A percentile compares a stretch with the other conserved stretches of the same genome.
Conservation (phyloP, 73 alveolate species). For the Tetrahymena thermophila region DNA sequence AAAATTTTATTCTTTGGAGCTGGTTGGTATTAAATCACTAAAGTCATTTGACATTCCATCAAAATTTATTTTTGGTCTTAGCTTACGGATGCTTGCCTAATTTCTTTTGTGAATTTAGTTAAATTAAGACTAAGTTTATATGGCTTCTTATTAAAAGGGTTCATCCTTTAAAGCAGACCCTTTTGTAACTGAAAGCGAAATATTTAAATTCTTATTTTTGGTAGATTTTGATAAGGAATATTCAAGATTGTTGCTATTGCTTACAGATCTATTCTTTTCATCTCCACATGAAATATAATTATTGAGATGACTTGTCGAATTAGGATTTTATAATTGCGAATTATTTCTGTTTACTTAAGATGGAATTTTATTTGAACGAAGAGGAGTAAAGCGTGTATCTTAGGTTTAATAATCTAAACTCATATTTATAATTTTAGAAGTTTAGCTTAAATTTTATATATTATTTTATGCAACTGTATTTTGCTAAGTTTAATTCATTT, state of each 20-base stretch:
- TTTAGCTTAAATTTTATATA: background rate
- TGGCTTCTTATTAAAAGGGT: background rate
- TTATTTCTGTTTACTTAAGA: background rate
- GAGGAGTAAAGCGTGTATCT: background rate
- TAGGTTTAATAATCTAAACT: background rate
- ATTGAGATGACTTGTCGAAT: background rate
- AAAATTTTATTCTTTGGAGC: background rate
- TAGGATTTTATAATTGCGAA: background rate
- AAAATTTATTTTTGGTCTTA: background rate
- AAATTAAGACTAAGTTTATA: background rate
- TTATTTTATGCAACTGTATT: background rate
- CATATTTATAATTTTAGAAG: background rate
- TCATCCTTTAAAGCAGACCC: background rate
- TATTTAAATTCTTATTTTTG: background rate
- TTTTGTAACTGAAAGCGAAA: background rate
- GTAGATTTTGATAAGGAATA: background rate
- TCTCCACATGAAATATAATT: background rate
- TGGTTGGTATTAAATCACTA: background rate
- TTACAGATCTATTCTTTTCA: background rate
- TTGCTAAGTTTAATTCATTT: too few species aligned
- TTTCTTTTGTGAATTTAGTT: background rate
- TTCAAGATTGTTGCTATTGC: background rate
- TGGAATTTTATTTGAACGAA: background rate
- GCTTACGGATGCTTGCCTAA: background rate
- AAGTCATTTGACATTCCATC: background rate